Evolutionary conservation across 495 filamentous ascomycete species (phyloP), one percentile per base, ranked within the genome.

Genomic region (Penicillium coprophilum): DNA sequence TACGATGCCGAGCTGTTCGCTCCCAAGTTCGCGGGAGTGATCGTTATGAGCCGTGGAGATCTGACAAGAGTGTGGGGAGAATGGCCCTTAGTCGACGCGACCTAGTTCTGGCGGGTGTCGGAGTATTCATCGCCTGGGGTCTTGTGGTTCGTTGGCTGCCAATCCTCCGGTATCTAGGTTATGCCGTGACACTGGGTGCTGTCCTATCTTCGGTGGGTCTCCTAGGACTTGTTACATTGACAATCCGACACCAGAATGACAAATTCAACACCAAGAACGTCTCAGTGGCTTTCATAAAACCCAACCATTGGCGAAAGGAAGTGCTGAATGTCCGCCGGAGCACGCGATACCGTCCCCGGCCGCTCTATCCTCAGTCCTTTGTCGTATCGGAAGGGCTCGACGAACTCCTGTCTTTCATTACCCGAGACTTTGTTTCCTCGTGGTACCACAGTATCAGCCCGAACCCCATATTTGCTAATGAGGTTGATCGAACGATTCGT

Each of bases 401-500:
- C 71, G 84, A 86, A 48, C 71, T 97, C 24, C 79, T 99, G 32
- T 82, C 86, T 23, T 77, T 89, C 34, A 81, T 96, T 50, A 76
- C 89, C 45, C 82, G 91, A 41, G 92, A 97, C 67, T 96, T 96
- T 67, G 82, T 99, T 36, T 82, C 80, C 32, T 86, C 86, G 11
- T 99, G 94, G 94, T 97, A 97, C 68, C 78, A 79, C 10, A 82
- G 84, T 60, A 96, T 99, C 69, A 96, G 88, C 69, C 81, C 80
- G 39, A 90, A 87, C 64, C 86, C 86, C 1, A 80, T 78, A 3
- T 97, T 99, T 63, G 69, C 82, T 34, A 86, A 94, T 64, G 89
- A 96, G 71, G 85, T 96, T 38, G 94, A 97, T 68, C 83, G 81
- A 50, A 77, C 84, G 2, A 82, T 96, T 55, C 85, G 94, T 41